phyloP scores from a whole-genome alignment of 202 grass and related monocot genomes.

The Dendrocalamus latiflorus region DNA sequence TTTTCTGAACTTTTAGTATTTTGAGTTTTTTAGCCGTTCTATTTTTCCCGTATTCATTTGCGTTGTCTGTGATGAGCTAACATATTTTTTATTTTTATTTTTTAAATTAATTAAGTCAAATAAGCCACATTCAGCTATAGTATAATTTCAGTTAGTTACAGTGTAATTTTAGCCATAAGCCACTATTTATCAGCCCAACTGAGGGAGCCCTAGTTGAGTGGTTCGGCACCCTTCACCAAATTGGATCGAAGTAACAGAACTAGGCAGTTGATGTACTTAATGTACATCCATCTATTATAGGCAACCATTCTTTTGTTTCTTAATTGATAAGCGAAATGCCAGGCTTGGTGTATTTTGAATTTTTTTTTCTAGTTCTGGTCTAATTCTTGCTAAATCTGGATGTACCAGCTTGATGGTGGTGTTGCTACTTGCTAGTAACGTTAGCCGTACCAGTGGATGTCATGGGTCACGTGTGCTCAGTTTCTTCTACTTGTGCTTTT shows the following conservation, averaged over 20 bases:
- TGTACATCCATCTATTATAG: background rate
- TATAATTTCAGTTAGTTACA: too few species aligned
- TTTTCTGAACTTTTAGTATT: too few species aligned
- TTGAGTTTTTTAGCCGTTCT: too few species aligned
- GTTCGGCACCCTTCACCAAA: constrained; percentile 1
- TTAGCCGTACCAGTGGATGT: background rate
- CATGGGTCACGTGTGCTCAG: background rate
- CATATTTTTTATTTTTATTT: too few species aligned
- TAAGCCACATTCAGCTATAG: too few species aligned
- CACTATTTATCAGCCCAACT: too few species aligned
- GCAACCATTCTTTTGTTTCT: background rate
- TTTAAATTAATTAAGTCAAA: too few species aligned
- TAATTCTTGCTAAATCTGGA: background rate
- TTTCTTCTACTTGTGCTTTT: background rate
- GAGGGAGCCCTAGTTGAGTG: background rate
- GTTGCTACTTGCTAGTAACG: background rate
- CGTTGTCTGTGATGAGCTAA: too few species aligned
- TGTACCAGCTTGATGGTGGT: background rate
- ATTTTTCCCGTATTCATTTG: too few species aligned
- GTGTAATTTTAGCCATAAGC: too few species aligned
- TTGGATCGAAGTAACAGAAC: constrained; percentile 19
- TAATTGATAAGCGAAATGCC: background rate
- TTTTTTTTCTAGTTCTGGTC: background rate
- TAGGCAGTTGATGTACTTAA: background rate
- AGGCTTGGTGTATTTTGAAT: background rate